A percentile compares a stretch with the other conserved stretches of the same genome.
phyloP scores from a whole-genome alignment of 2,329 filamentous ascomycete species.

The Exophiala viscosa region DNA sequence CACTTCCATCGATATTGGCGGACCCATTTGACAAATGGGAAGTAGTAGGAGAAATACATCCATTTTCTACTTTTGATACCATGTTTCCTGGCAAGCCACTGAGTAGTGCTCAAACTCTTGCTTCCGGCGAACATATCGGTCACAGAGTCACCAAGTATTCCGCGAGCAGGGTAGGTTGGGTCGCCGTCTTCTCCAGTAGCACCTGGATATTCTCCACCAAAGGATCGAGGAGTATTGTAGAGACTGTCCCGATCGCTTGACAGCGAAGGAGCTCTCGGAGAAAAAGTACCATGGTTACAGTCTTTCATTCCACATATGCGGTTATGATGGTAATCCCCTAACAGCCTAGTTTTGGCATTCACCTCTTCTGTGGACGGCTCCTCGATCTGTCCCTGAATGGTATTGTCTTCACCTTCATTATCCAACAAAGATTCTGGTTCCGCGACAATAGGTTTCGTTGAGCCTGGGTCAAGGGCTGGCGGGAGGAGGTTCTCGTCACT shows the following conservation, averaged over 20 bases:
- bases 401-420: constrained; percentile 1
- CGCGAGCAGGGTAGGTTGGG: constrained; percentile 31
- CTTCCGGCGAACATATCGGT: constrained; percentile 43
- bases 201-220: constrained; percentile 26
- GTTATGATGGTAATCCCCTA: constrained; percentile 39
- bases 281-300: constrained; percentile 74
- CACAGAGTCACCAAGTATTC: constrained; percentile 41
- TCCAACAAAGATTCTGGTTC: constrained; percentile 17
- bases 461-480: constrained; percentile 7
- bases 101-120: constrained; percentile 62
- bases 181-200: constrained; percentile 23
- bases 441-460: constrained; percentile 10
- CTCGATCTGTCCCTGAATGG: constrained; percentile 14
- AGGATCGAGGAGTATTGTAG: constrained; percentile 25
- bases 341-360: constrained; percentile 36
- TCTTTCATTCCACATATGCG: constrained; percentile 39
- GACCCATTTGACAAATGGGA: constrained; percentile 89
- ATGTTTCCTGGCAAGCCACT: constrained; percentile 66
- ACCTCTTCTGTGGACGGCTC: constrained; percentile 26
- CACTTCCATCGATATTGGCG: constrained; percentile 78
- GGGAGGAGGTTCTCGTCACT: constrained; percentile 2
- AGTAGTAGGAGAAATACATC: constrained; percentile 92
- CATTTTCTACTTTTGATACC: constrained; percentile 68
- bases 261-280: constrained; percentile 59
- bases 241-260: constrained; percentile 36